Conservation (phyloP, 768 basidiomycete genomes). For the Suillus alpinus region DNA sequence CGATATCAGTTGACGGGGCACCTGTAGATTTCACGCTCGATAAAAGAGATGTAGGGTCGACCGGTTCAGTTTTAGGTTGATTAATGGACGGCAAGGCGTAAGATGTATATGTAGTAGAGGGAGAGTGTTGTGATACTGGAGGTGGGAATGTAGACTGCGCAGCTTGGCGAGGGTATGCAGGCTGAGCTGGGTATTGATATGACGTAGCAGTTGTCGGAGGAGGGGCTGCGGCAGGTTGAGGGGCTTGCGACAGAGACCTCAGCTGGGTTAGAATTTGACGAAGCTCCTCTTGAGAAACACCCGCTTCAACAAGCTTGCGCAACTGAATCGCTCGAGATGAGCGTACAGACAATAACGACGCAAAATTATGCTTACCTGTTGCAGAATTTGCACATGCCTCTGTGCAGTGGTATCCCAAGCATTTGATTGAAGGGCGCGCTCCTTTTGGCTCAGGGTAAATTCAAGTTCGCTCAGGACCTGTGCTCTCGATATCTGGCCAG, state of each 20-base stretch:
- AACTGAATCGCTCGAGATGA: slow-evolving; percentile 40
- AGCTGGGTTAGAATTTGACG: slow-evolving; percentile 73
- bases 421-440: slow-evolving; percentile 67
- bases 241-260: slow-evolving; percentile 54
- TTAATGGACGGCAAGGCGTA: slow-evolving; percentile 9
- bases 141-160: slow-evolving; percentile 20
- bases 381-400: slow-evolving; percentile 74
- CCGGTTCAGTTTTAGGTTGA: slow-evolving; percentile 29
- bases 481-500: slow-evolving; percentile 59
- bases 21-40: slow-evolving; percentile 22
- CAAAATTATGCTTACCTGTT: slow-evolving; percentile 57
- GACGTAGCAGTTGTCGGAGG: slow-evolving; percentile 20
- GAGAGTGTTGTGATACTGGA: slow-evolving; percentile 29
- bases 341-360: slow-evolving; percentile 4
- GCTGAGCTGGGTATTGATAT: slow-evolving; percentile 30
- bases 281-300: slow-evolving; percentile 78
- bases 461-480: slow-evolving; percentile 85
- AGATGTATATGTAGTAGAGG: slow-evolving; percentile 29
- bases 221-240: slow-evolving; percentile 34
- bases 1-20: slow-evolving; percentile 38
- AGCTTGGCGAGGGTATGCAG: slow-evolving; percentile 26
- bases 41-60: slow-evolving; percentile 29
- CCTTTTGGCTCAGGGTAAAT: slow-evolving; percentile 77
- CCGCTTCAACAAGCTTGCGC: slow-evolving; percentile 70
- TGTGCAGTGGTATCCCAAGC: slow-evolving; percentile 68